A percentile compares a stretch with the other conserved stretches of the same genome.
Conservation (phyloP, 352 stramenopile species). For the Phytopythium aichiense region DNA sequence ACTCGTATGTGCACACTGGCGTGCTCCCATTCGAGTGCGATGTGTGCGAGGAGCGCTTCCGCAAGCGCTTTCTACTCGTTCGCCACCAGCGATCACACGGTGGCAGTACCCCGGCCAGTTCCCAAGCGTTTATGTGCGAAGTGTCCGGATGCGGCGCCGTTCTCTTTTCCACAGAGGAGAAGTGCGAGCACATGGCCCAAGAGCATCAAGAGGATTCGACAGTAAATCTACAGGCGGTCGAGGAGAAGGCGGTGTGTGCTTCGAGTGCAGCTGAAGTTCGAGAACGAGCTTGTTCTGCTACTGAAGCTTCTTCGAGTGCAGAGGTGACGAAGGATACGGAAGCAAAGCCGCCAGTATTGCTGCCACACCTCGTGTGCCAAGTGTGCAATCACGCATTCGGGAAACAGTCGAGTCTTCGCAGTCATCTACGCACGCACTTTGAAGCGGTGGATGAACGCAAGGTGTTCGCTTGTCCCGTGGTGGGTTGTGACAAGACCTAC, state of each 20-base stretch:
- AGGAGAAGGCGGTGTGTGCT: too few relatives aligned
- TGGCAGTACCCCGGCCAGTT: slow-evolving; percentile 18
- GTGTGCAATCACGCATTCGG: slow-evolving; percentile 49
- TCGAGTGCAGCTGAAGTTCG: too few relatives aligned
- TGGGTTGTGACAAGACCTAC: slow-evolving; percentile 56
- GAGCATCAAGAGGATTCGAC: neutral
- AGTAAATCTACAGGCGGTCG: neutral
- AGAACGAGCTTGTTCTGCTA: neutral
- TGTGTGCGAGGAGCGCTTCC: slow-evolving; percentile 50
- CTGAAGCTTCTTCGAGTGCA: neutral
- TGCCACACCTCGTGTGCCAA: slow-evolving; percentile 33
- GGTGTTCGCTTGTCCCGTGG: slow-evolving; percentile 52
- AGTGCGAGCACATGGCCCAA: slow-evolving; percentile 22
- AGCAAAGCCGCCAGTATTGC: neutral
- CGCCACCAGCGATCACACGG: slow-evolving; percentile 45
- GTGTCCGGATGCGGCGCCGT: slow-evolving; percentile 43
- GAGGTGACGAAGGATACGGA: neutral
- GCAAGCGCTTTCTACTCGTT: slow-evolving; percentile 55
- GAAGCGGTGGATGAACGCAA: slow-evolving; percentile 61
- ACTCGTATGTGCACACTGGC: slow-evolving; percentile 75
- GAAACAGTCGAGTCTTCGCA: slow-evolving; percentile 51
- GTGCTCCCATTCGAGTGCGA: slow-evolving; percentile 68
- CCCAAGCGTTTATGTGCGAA: slow-evolving; percentile 48
- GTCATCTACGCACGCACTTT: slow-evolving; percentile 59
- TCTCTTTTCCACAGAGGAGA: slow-evolving; percentile 44